A percentile compares a stretch with the other conserved stretches of the same genome.
These are phyloP conservation scores for Friedmanniomyces simplex DNA, from an alignment of 495 filamentous ascomycete species.

Conservation along the genomic window DNA sequence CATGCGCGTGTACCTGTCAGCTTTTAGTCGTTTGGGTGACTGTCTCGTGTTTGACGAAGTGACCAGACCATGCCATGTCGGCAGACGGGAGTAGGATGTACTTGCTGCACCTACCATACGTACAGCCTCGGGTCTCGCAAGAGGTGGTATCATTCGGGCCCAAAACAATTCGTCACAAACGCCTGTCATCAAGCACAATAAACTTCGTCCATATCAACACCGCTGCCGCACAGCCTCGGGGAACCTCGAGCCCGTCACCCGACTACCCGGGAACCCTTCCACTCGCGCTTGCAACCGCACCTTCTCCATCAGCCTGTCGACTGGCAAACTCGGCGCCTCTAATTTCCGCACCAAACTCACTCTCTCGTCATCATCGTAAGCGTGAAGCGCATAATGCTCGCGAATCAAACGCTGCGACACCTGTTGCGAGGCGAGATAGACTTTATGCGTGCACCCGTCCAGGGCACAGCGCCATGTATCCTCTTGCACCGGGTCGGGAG, in stretches of 20 bases:
- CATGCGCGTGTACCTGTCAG: background rate
- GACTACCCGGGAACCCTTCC: slow-evolving; percentile 10
- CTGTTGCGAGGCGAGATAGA: slow-evolving; percentile 48
- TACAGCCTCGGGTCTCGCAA: too few species aligned
- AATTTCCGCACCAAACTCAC: slow-evolving; percentile 48
- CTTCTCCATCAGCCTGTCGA: slow-evolving; percentile 40
- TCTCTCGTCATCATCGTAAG: slow-evolving; percentile 50
- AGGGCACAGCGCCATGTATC: slow-evolving; percentile 63
- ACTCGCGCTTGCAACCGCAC: slow-evolving; percentile 5
- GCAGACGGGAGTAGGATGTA: too few species aligned
- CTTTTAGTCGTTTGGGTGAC: too few species aligned
- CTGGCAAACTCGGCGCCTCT: slow-evolving; percentile 42
- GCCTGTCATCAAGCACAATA: background rate
- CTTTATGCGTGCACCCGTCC: slow-evolving; percentile 53
- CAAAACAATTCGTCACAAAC: background rate
- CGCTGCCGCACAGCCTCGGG: slow-evolving; percentile 1
- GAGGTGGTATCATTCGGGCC: background rate
- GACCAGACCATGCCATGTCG: too few species aligned
- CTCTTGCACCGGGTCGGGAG: slow-evolving; percentile 38
- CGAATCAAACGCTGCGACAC: slow-evolving; percentile 49
- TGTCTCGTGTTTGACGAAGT: too few species aligned
- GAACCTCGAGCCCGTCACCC: slow-evolving; percentile 8
- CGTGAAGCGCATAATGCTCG: slow-evolving; percentile 56
- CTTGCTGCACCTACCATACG: too few species aligned
- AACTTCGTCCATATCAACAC: slow-evolving; percentile 6